These are phyloP conservation scores for Penicillium nordicum DNA, from an alignment of 2,329 filamentous ascomycete genomes.

Conservation along the genomic window DNA sequence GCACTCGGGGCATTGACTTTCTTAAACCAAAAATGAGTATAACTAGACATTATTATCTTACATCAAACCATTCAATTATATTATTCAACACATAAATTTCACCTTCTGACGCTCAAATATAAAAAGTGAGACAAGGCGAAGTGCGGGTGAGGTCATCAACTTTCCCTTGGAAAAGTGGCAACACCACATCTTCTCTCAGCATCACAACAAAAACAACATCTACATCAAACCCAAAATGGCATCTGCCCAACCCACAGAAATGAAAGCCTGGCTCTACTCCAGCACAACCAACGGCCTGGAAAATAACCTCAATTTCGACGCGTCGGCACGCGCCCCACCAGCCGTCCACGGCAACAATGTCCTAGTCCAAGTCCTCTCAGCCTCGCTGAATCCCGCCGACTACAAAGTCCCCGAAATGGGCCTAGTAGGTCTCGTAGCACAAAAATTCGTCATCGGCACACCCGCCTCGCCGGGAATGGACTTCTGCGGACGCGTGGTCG, in stretches of 20 bases:
- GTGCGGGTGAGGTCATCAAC: constrained; percentile 4
- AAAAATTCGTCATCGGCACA: constrained; percentile 32
- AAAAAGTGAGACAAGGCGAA: neutral
- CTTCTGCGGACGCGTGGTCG: constrained; percentile 44
- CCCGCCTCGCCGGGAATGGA: constrained; percentile 49
- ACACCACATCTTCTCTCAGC: neutral
- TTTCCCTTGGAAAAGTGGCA: neutral
- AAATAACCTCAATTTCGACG: constrained; percentile 50
- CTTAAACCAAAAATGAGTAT: constrained; percentile 9
- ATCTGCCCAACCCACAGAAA: constrained; percentile 33
- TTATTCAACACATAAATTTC: neutral
- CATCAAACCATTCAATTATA: neutral
- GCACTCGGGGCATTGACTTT: constrained; percentile 49
- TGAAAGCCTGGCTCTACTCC: constrained; percentile 58
- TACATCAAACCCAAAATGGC: neutral
- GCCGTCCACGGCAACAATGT: constrained; percentile 43
- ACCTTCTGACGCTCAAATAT: neutral
- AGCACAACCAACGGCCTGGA: constrained; percentile 48
- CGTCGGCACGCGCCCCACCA: constrained; percentile 42
- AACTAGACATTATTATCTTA: neutral
- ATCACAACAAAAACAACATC: neutral
- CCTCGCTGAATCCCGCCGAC: constrained; percentile 59
- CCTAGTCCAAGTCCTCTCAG: constrained; percentile 52
- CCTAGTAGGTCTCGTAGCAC: constrained; percentile 40
- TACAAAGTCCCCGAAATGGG: constrained; percentile 58